Evolutionary conservation across 169 alveolate genomes (phyloP), one percentile per base, ranked within the genome.

Genomic region (Plasmodium ovale): DNA sequence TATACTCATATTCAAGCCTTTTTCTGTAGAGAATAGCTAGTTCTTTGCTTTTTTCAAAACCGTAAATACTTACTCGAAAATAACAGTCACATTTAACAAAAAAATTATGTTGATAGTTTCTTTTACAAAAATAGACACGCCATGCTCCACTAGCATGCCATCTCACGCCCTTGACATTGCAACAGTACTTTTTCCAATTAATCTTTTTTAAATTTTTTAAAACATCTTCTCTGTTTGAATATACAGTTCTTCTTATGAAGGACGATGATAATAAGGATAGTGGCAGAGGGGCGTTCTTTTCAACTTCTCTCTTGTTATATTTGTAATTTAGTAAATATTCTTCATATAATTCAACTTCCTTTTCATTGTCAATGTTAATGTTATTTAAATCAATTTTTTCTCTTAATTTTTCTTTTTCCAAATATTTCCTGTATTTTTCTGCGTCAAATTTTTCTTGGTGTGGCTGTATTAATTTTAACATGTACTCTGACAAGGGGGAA

Each of bases 91-190:
- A 93, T 65, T 94, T 93, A 53, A 96, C 97, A 77, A 94, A 95
- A 93, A 95, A 96, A 93, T 95, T 96, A 49, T 94, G 92, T 49
- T 95, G 96, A 87, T 91, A 87, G 82, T 94, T 93, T 54, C 96
- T 82, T 72, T 94, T 77, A 69, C 93, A 72, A 87, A 96, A 96
- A 70, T 93, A 96, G 37, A 96, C 98, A 27, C 95, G 92, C 98
- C 98, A 96, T 37, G 96, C 94, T 12, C 98, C 97, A 58, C 94
- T 73, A 37, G 97, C 97, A 79, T 95, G 97, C 97, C 97, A 95
- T 69, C 97, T 94, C 77, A 95, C 97, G 2, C 97, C 97, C 59
- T 89, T 87, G 33, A 94, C 96, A 64, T 94, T 89, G 35, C 95
- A 94, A 42, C 93, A 90, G 92, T 94, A 96, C 19, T 89, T 92